A percentile compares a stretch with the other conserved stretches of the same genome.
Evolutionary conservation across 1,284 basidiomycete genomes (phyloP).

Genomic region (Golubevia pallescens): DNA sequence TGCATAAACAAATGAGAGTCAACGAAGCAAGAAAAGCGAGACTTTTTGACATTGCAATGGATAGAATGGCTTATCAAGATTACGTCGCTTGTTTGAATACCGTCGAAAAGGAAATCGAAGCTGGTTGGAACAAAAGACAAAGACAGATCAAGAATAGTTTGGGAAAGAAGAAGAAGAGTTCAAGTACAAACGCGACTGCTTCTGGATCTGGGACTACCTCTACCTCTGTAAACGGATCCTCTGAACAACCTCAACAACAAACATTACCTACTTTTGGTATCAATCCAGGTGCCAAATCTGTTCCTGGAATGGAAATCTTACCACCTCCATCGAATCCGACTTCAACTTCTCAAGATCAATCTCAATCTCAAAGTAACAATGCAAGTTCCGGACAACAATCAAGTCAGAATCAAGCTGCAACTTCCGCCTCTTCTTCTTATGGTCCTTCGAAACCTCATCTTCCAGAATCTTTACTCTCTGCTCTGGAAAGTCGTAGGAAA

Average conservation of each 20-base stretch:
- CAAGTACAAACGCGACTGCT: constrained; percentile 12
- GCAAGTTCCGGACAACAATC: too few relatives aligned
- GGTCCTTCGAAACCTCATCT: constrained; percentile 47
- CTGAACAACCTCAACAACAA: too few relatives aligned
- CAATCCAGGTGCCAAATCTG: too few relatives aligned
- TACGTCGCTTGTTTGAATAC: constrained; percentile 68
- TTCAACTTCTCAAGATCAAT: too few relatives aligned
- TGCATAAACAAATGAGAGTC: constrained; percentile 76
- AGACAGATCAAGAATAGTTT: constrained; percentile 53
- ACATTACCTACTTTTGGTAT: too few relatives aligned
- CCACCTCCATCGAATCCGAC: too few relatives aligned
- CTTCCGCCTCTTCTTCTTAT: not conserved
- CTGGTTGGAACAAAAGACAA: constrained; percentile 52
- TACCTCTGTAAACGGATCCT: not conserved
- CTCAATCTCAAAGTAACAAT: too few relatives aligned
- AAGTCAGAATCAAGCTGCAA: too few relatives aligned
- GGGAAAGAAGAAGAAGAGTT: constrained; percentile 51
- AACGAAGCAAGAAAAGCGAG: constrained; percentile 83
- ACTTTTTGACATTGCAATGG: constrained; percentile 78
- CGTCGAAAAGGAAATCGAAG: constrained; percentile 60
- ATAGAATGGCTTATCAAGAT: constrained; percentile 86
- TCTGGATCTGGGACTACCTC: not conserved
- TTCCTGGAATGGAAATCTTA: too few relatives aligned
- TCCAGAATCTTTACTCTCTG: constrained; percentile 37
- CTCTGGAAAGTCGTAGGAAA: constrained; percentile 41